These are phyloP conservation scores for Thalassia testudinum DNA, from an alignment of 116 monocot species.

Conservation along the genomic window DNA sequence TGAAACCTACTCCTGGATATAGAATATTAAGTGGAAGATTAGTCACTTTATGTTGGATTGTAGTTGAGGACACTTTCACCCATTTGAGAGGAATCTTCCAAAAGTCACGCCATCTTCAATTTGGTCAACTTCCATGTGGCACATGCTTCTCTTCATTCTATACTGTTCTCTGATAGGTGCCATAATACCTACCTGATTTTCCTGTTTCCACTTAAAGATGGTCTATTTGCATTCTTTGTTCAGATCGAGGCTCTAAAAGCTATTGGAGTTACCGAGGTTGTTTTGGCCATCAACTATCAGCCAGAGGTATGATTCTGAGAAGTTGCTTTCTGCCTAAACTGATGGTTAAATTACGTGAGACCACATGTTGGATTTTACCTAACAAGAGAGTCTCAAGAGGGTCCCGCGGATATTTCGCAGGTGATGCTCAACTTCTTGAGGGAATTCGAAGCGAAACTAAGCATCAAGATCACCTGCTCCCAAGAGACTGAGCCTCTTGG, in stretches of 20 bases:
- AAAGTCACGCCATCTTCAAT: too few species aligned
- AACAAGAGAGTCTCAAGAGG: too few species aligned
- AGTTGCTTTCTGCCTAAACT: background rate
- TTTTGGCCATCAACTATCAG: constrained; percentile 65
- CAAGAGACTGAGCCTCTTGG: constrained; percentile 59
- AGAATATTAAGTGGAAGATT: too few species aligned
- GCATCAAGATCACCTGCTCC: constrained; percentile 48
- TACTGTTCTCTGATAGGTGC: too few species aligned
- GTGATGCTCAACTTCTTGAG: constrained; percentile 35
- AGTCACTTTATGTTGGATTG: too few species aligned
- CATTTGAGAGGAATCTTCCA: too few species aligned
- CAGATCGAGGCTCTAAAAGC: constrained; percentile 72
- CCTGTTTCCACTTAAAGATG: too few species aligned
- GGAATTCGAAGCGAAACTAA: constrained; percentile 30
- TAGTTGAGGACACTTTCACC: too few species aligned
- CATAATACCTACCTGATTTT: too few species aligned
- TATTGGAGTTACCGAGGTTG: constrained; percentile 69
- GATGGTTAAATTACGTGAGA: background rate
- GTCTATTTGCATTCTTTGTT: background rate
- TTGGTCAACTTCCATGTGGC: too few species aligned
- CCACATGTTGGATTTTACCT: background rate
- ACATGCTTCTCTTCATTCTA: too few species aligned
- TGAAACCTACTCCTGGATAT: too few species aligned
- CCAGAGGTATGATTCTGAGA: constrained; percentile 36
- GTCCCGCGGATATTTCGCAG: constrained; percentile 8